Evolutionary conservation across 2,329 filamentous ascomycete genomes (phyloP).

Genomic region (Metarhizium humberi): DNA sequence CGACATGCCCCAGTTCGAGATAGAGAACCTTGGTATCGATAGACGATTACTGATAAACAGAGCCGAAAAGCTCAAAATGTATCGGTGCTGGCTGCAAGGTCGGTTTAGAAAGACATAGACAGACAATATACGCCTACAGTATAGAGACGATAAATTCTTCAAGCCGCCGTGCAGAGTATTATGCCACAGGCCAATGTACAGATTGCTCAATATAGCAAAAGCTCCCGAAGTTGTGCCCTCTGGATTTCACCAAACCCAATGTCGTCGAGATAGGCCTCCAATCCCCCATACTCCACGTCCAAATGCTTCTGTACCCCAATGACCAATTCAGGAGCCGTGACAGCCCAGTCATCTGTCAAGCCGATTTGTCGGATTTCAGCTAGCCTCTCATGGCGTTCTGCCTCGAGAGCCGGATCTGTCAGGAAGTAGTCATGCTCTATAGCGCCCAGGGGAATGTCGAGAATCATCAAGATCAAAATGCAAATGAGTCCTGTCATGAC

Average conservation of each 20-base stretch:
- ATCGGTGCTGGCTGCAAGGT: constrained; percentile 91
- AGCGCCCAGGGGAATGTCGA: constrained; percentile 45
- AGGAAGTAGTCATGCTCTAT: constrained; percentile 65
- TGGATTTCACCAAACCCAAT: constrained; percentile 47
- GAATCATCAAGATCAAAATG: constrained; percentile 56
- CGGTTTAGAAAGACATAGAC: constrained; percentile 61
- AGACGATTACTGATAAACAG: constrained; percentile 87
- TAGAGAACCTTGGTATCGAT: constrained; percentile 75
- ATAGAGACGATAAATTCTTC: not conserved
- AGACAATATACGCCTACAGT: constrained; percentile 12
- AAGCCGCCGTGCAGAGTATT: not conserved
- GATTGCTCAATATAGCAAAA: constrained; percentile 29
- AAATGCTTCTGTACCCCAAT: constrained; percentile 48
- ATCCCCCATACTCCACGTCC: constrained; percentile 51
- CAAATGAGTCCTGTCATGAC: constrained; percentile 49
- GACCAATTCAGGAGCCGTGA: constrained; percentile 58
- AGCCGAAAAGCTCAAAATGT: constrained; percentile 90
- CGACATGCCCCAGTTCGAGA: constrained; percentile 45
- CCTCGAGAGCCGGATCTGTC: constrained; percentile 48
- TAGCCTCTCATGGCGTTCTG: constrained; percentile 54
- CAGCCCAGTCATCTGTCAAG: constrained; percentile 62
- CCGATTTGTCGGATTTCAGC: constrained; percentile 63
- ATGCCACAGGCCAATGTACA: not conserved
- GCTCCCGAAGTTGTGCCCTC: constrained; percentile 30
- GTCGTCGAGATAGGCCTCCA: constrained; percentile 50